A percentile compares a stretch with the other conserved stretches of the same genome.
Conservation (phyloP, 257 asterid genomes). For the Fraxinus quadrangulata region DNA sequence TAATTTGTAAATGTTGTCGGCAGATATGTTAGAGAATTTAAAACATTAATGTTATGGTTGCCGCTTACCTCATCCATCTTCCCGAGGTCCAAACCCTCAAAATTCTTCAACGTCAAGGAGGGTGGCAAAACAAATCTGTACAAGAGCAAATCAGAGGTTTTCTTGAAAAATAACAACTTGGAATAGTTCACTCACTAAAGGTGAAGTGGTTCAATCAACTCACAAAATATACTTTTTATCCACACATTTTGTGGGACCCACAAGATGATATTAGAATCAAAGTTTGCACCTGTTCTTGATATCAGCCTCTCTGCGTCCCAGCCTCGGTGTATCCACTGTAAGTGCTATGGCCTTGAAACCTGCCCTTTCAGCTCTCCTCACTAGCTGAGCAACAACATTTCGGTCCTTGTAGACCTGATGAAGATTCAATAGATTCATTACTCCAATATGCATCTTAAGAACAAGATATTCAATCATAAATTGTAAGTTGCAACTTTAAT, state of each 20-base stretch:
- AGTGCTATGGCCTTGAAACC: conserved; percentile 97
- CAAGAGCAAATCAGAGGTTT: conserved; percentile 6
- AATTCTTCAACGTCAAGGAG: conserved; percentile 67
- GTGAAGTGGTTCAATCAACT: conserved; percentile 40
- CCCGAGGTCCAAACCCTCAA: conserved; percentile 84
- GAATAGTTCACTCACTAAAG: too few species aligned
- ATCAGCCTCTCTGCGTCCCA: conserved; percentile 92
- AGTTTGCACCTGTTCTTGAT: conserved; percentile 71
- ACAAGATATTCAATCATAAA: background rate
- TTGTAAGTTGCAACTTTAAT: conserved; percentile 5
- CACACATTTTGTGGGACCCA: too few species aligned
- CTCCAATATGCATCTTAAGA: background rate
- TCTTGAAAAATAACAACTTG: background rate
- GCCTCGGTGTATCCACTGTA: conserved; percentile 86
- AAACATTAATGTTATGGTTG: background rate
- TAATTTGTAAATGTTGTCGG: background rate
- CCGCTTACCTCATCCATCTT: conserved; percentile 71
- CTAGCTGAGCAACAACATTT: conserved; percentile 86
- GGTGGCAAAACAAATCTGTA: conserved; percentile 40
- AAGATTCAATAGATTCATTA: conserved; percentile 4
- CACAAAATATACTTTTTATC: too few species aligned
- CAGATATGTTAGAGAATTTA: too few species aligned
- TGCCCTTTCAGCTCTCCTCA: conserved; percentile 87
- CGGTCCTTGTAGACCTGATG: conserved; percentile 85
- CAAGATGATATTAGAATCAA: background rate